phyloP scores from a whole-genome alignment of 495 filamentous ascomycete species.

The Neurospora sp. region DNA sequence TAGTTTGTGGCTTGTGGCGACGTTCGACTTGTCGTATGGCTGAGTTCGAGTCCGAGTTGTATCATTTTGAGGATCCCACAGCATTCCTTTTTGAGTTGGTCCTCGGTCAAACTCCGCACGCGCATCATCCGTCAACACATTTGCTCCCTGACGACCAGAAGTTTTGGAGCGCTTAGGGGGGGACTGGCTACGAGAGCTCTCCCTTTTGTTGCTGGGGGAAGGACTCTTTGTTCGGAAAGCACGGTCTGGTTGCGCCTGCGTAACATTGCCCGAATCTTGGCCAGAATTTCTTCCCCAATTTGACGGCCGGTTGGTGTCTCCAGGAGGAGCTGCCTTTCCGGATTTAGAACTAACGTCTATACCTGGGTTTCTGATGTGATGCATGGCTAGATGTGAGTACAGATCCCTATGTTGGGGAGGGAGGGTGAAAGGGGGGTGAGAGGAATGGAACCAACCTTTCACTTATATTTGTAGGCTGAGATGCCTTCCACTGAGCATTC shows the following conservation, averaged over 20 bases:
- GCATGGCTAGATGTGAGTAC: not conserved
- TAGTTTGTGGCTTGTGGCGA: constrained; percentile 12
- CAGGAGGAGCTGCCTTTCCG: not conserved
- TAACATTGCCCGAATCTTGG: not conserved
- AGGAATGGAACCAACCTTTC: constrained; percentile 3
- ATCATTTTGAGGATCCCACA: constrained; percentile 26
- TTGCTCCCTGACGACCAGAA: not conserved
- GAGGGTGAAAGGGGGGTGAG: not conserved
- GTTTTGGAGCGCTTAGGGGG: constrained; percentile 15
- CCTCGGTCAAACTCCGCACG: constrained; percentile 22
- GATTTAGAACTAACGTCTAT: not conserved
- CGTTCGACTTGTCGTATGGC: constrained; percentile 14
- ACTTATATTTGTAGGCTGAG: not conserved
- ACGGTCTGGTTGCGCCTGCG: not conserved
- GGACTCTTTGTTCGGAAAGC: constrained; percentile 5
- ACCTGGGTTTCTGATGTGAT: not conserved
- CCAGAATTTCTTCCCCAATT: not conserved
- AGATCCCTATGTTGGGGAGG: not conserved
- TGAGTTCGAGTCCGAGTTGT: constrained; percentile 9
- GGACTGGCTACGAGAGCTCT: constrained; percentile 7
- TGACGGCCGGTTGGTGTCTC: not conserved
- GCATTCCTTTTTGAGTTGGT: constrained; percentile 19
- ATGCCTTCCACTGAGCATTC: constrained; percentile 1
- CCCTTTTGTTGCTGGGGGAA: constrained; percentile 8
- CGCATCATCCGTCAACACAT: constrained; percentile 7